phyloP scores from a whole-genome alignment of 108 stramenopile genomes.

The Cyclostephanos invisitatus region DNA sequence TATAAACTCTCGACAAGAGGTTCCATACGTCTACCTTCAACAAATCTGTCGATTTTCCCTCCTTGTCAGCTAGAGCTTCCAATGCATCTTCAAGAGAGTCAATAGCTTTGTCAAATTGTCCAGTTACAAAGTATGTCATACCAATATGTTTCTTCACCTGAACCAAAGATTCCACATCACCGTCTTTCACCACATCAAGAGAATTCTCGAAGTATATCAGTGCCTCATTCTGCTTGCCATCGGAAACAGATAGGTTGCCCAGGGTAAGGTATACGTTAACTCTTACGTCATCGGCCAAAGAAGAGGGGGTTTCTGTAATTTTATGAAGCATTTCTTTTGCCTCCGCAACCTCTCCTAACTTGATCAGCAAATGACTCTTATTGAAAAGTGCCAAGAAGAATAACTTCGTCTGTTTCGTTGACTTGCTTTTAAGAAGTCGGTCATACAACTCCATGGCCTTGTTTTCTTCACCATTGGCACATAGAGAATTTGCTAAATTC shows the following conservation, averaged over 20 bases:
- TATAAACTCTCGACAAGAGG: slow-evolving; percentile 33
- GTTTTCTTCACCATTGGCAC: slow-evolving; percentile 20
- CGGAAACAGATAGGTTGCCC: slow-evolving; percentile 26
- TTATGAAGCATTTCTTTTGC: slow-evolving; percentile 27
- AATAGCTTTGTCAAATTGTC: slow-evolving; percentile 32
- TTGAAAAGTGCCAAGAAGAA: slow-evolving; percentile 42
- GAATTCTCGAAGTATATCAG: slow-evolving; percentile 29
- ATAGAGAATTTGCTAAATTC: slow-evolving; percentile 40
- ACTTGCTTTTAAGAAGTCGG: slow-evolving; percentile 14
- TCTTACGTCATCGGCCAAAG: slow-evolving; percentile 29
- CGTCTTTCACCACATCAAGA: slow-evolving; percentile 17
- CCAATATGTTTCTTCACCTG: slow-evolving; percentile 37
- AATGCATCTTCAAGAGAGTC: slow-evolving; percentile 27
- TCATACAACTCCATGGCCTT: slow-evolving; percentile 29
- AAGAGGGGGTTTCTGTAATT: slow-evolving; percentile 17
- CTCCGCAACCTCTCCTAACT: slow-evolving; percentile 31
- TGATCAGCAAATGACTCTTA: slow-evolving; percentile 27
- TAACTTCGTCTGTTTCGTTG: slow-evolving; percentile 13
- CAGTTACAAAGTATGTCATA: slow-evolving; percentile 18
- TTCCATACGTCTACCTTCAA: slow-evolving; percentile 41
- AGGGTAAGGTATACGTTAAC: slow-evolving; percentile 24
- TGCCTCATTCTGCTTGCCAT: slow-evolving; percentile 16
- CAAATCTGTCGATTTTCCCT: slow-evolving; percentile 16
- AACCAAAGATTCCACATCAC: slow-evolving; percentile 14
- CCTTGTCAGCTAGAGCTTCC: slow-evolving; percentile 31